Evolutionary conservation across 164 flowering plant genomes (phyloP).

Genomic region (Stephania cephalantha): DNA sequence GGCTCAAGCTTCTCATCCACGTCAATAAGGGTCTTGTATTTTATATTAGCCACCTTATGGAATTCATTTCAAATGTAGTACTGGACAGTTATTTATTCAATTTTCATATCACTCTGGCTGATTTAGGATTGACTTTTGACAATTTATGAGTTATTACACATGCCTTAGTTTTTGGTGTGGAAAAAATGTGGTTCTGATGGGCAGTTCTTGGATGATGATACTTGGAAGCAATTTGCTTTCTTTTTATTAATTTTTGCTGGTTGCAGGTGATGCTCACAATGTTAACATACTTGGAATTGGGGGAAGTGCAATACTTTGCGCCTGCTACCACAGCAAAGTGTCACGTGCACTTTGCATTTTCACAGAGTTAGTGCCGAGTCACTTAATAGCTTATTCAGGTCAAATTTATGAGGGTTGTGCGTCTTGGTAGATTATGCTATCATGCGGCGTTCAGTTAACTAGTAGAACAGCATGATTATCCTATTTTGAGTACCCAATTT

Average conservation of each 20-base stretch:
- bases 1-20: too few relatives aligned
- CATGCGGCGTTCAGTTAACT: not conserved
- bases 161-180: not conserved
- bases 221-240: not conserved
- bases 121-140: too few relatives aligned
- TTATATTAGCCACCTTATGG: too few relatives aligned
- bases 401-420: not conserved
- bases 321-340: slow-evolving; percentile 66
- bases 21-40: too few relatives aligned
- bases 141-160: not conserved
- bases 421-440: slow-evolving; percentile 5
- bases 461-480: too few relatives aligned
- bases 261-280: slow-evolving; percentile 78
- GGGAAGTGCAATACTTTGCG: slow-evolving; percentile 64
- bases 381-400: not conserved
- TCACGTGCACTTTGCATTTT: slow-evolving; percentile 72
- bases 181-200: not conserved
- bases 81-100: too few relatives aligned
- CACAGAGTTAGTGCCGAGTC: slow-evolving; percentile 48
- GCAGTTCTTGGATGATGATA: not conserved
- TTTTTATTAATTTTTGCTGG: slow-evolving; percentile 5
- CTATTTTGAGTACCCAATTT: too few relatives aligned
- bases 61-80: too few relatives aligned
- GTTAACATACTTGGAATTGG: slow-evolving; percentile 77
- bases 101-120: too few relatives aligned